Conservation (phyloP, 345 rosid species). For the Brassica nigra region DNA sequence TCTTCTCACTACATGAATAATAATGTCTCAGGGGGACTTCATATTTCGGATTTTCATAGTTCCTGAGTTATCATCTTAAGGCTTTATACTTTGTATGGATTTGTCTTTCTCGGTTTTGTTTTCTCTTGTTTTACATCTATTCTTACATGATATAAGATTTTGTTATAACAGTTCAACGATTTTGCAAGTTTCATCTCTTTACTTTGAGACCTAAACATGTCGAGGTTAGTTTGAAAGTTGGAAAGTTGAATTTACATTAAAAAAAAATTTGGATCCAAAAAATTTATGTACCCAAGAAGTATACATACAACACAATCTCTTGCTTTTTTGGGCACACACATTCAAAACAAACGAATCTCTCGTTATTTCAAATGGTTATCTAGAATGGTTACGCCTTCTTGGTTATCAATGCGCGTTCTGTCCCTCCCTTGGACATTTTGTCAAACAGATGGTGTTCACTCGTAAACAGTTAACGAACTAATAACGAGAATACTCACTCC, state of each 20-base stretch:
- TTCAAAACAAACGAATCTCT: not conserved
- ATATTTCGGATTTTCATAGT: not conserved
- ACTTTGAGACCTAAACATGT: not conserved
- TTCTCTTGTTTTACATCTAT: conserved; percentile 1
- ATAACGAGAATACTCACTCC: not conserved
- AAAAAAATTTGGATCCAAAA: no score
- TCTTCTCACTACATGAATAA: conserved; percentile 34
- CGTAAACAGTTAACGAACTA: conserved; percentile 15
- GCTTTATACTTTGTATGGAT: conserved; percentile 24
- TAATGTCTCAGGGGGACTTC: conserved; percentile 13
- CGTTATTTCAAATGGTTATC: not conserved
- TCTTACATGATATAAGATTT: not conserved
- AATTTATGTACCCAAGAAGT: not conserved
- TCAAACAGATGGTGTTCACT: conserved; percentile 40
- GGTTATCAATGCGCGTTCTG: not conserved
- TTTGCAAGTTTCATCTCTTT: not conserved
- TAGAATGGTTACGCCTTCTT: not conserved
- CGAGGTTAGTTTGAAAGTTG: not conserved
- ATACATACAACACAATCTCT: not conserved
- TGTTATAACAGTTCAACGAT: not conserved
- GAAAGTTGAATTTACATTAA: not conserved
- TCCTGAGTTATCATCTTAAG: not conserved
- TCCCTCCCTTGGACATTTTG: conserved; percentile 30
- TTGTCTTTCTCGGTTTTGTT: conserved; percentile 18
- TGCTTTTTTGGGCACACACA: not conserved